phyloP scores from a whole-genome alignment of 2,329 filamentous ascomycete genomes.

The Metarhizium anisopliae region DNA sequence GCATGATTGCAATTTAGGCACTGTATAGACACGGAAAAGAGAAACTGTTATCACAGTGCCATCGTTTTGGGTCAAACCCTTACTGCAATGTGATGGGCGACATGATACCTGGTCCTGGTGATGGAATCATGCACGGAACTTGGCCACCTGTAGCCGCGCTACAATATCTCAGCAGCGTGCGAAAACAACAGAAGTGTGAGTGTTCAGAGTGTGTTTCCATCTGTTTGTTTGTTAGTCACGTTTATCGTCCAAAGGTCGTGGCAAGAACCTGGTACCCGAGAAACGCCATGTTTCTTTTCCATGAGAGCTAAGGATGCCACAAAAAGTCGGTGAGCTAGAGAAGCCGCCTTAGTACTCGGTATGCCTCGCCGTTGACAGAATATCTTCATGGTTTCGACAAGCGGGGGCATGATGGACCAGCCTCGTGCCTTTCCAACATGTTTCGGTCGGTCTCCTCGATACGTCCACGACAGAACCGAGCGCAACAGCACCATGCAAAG shows the following conservation, averaged over 20 bases:
- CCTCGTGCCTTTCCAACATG: background rate
- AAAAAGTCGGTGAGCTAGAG: background rate
- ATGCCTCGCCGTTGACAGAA: background rate
- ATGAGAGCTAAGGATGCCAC: background rate
- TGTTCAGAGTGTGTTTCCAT: too few species aligned
- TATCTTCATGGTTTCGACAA: background rate
- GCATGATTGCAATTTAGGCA: background rate
- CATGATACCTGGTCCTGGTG: background rate
- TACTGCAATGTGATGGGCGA: background rate
- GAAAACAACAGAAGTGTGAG: too few species aligned
- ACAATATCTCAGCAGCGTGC: too few species aligned
- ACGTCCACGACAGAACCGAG: background rate
- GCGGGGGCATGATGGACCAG: background rate
- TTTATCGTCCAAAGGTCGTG: too few species aligned
- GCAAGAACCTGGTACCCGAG: too few species aligned
- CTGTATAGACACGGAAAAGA: background rate
- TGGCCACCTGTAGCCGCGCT: background rate
- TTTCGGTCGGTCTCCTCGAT: background rate
- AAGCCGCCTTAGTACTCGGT: too few species aligned
- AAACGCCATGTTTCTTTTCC: too few species aligned
- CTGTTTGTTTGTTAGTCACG: too few species aligned
- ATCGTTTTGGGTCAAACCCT: background rate
- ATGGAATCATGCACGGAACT: background rate
- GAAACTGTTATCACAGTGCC: background rate
- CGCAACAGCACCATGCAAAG: background rate